Conservation (phyloP, 139 green algal species). For the Desmodesmus armatus region DNA sequence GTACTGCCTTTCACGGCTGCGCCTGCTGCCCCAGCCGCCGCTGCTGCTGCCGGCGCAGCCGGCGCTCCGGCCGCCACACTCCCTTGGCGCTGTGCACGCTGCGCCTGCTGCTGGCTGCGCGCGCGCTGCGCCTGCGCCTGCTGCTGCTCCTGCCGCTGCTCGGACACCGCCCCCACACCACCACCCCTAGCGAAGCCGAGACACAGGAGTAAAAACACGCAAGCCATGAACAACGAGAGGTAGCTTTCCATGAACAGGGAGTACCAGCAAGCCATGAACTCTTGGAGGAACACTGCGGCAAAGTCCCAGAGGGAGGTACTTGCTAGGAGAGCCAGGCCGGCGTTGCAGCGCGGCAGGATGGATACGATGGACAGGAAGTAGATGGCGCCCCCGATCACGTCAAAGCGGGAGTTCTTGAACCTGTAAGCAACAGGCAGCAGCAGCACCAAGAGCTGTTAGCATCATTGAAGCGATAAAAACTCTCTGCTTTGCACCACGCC, state of each 20-base stretch:
- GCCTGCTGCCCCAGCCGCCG: conserved; percentile 11
- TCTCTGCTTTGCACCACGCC: too few relatives aligned
- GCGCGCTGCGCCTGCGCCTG: background rate
- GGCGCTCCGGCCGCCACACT: background rate
- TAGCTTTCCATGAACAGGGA: conserved; percentile 71
- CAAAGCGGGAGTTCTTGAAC: conserved; percentile 71
- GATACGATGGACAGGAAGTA: conserved; percentile 91
- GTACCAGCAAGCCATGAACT: conserved; percentile 36
- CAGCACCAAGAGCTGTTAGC: too few relatives aligned
- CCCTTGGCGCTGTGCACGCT: background rate
- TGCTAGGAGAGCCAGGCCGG: background rate
- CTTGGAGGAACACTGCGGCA: background rate
- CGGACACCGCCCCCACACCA: conserved; percentile 64
- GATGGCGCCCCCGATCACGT: conserved; percentile 85
- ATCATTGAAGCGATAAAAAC: too few relatives aligned
- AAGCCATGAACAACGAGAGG: conserved; percentile 61
- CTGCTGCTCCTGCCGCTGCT: conserved; percentile 34
- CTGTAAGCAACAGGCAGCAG: too few relatives aligned
- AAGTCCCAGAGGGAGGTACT: conserved; percentile 31
- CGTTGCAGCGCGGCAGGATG: conserved; percentile 80
- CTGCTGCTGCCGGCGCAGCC: too few relatives aligned
- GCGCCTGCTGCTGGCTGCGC: background rate
- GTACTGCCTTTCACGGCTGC: conserved; percentile 21
- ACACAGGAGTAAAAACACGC: conserved; percentile 58
- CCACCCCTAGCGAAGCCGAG: conserved; percentile 68